Evolutionary conservation across 345 rosid species (phyloP).

Genomic region (Heritiera littoralis): DNA sequence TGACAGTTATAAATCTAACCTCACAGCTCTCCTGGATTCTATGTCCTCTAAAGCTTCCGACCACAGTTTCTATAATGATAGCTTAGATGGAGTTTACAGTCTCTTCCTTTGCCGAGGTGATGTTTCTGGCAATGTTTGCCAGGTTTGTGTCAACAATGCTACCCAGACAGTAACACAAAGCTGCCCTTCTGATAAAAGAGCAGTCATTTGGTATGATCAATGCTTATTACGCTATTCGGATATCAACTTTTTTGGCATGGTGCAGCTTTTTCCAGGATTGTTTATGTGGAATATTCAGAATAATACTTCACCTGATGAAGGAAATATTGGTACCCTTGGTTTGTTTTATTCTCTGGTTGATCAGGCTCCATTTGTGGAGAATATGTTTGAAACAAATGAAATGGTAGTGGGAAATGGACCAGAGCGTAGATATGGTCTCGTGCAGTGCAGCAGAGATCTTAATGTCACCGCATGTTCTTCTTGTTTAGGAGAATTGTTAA

Average conservation of each 20-base stretch:
- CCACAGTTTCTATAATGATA: background rate
- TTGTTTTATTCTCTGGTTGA: slow-evolving; percentile 1
- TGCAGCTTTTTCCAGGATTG: background rate
- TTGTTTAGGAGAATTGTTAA: slow-evolving; percentile 20
- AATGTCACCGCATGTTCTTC: background rate
- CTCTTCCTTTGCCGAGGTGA: slow-evolving; percentile 48
- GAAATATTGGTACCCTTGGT: background rate
- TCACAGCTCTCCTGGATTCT: background rate
- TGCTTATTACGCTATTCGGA: slow-evolving; percentile 41
- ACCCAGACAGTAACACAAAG: background rate
- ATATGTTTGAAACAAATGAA: slow-evolving; percentile 15
- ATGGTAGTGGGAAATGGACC: background rate
- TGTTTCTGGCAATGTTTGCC: slow-evolving; percentile 14
- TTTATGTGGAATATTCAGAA: background rate
- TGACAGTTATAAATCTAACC: slow-evolving; percentile 1
- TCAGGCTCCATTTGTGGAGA: background rate
- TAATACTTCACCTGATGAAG: slow-evolving; percentile 14
- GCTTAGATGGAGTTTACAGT: slow-evolving; percentile 22
- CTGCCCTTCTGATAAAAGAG: slow-evolving; percentile 31
- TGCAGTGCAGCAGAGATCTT: slow-evolving; percentile 43
- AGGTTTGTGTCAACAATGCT: slow-evolving; percentile 25
- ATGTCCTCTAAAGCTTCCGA: slow-evolving; percentile 1
- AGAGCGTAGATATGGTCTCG: slow-evolving; percentile 29
- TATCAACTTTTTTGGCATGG: background rate
- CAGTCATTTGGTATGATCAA: slow-evolving; percentile 38